These are phyloP conservation scores for Acrodontium crateriforme DNA, from an alignment of 2,329 filamentous ascomycete species.

Conservation along the genomic window DNA sequence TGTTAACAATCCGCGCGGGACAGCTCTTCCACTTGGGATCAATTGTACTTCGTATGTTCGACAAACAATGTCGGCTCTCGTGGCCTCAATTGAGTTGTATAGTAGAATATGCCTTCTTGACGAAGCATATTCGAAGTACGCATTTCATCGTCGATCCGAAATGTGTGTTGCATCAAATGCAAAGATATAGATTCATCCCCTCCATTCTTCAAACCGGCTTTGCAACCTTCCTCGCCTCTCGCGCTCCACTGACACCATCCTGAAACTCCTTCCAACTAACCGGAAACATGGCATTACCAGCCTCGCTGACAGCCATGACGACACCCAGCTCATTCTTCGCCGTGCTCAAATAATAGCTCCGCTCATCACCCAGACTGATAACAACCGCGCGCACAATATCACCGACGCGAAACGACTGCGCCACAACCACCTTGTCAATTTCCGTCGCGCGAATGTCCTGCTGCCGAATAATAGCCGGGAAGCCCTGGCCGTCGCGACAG, in stretches of 20 bases:
- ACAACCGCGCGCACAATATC: conserved; percentile 82
- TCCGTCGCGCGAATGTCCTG: conserved; percentile 93
- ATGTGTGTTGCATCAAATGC: too few relatives aligned
- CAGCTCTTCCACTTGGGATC: too few relatives aligned
- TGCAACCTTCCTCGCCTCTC: conserved; percentile 80
- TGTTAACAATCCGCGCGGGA: too few relatives aligned
- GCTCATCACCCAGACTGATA: conserved; percentile 75
- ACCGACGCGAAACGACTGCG: conserved; percentile 81
- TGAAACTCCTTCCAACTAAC: conserved; percentile 91
- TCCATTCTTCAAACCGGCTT: conserved; percentile 75
- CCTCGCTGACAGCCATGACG: conserved; percentile 83
- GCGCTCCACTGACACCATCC: conserved; percentile 63
- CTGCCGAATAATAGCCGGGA: conserved; percentile 22
- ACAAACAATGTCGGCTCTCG: too few relatives aligned
- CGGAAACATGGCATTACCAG: conserved; percentile 73
- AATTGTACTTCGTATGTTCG: too few relatives aligned
- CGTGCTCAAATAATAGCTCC: conserved; percentile 89
- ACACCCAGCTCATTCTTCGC: conserved; percentile 85
- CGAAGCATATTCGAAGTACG: too few relatives aligned
- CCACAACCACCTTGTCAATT: conserved; percentile 85
- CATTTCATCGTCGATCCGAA: too few relatives aligned
- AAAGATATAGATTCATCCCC: too few relatives aligned
- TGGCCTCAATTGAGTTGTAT: too few relatives aligned
- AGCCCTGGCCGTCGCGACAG: conserved; percentile 11
- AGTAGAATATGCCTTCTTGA: too few relatives aligned